These are phyloP conservation scores for Salix caprea DNA, from an alignment of 345 rosid species.

Conservation along the genomic window DNA sequence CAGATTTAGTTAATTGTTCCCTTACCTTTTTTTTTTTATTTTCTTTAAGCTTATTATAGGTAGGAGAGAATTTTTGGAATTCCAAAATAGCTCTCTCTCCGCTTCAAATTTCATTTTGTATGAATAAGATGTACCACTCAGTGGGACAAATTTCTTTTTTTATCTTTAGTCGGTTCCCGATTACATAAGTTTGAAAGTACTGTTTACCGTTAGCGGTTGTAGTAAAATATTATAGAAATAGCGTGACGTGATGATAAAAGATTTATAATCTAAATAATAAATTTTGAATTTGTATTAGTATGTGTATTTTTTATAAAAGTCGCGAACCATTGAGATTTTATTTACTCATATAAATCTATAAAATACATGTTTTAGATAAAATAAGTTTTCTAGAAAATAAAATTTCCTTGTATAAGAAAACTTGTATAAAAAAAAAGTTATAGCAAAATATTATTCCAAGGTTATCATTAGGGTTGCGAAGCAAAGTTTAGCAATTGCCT, in stretches of 20 bases:
- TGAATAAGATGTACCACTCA: too few relatives aligned
- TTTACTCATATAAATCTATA: too few relatives aligned
- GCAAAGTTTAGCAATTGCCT: neutral
- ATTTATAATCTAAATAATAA: too few relatives aligned
- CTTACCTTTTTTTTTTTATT: neutral
- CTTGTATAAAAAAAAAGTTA: too few relatives aligned
- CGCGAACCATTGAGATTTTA: accelerated
- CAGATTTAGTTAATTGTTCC: neutral
- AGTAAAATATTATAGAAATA: too few relatives aligned
- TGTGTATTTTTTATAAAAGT: accelerated
- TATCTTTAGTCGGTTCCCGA: neutral
- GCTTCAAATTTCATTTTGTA: neutral
- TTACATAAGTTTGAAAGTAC: neutral
- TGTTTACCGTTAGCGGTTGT: constrained; percentile 19
- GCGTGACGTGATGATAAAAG: too few relatives aligned
- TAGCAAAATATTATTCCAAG: neutral
- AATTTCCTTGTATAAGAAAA: too few relatives aligned
- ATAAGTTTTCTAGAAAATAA: too few relatives aligned
- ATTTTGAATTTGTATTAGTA: too few relatives aligned
- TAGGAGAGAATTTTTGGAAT: constrained; percentile 37
- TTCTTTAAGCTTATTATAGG: constrained; percentile 14
- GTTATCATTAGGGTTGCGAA: constrained; percentile 20
- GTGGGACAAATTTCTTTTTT: neutral
- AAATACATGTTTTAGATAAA: too few relatives aligned
- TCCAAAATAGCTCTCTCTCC: constrained; percentile 22